These are phyloP conservation scores for Saururus chinensis DNA, from an alignment of 164 flowering plant genomes.

Conservation along the genomic window DNA sequence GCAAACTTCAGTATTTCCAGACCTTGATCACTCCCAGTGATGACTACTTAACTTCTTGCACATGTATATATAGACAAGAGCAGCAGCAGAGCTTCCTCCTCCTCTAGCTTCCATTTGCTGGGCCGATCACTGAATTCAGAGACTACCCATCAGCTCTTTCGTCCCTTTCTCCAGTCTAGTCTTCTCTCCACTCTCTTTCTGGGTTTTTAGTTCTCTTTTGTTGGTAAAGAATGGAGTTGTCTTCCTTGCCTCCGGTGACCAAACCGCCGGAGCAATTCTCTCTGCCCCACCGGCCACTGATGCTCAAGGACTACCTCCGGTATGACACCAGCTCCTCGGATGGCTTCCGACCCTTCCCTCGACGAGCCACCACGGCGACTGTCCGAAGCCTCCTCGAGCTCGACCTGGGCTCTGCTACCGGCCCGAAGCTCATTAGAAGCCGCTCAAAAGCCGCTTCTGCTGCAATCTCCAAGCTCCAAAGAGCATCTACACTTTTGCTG, in stretches of 20 bases:
- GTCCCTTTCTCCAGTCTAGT: background rate
- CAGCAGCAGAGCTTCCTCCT: background rate
- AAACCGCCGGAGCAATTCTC: background rate
- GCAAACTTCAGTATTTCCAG: background rate
- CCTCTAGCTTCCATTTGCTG: background rate
- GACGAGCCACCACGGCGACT: constrained; percentile 28
- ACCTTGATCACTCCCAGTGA: no score
- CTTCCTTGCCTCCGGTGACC: background rate
- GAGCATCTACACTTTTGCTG: constrained; percentile 40
- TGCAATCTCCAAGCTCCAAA: constrained; percentile 37
- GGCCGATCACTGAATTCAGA: no score
- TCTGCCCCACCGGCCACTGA: constrained; percentile 12
- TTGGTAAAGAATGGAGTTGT: background rate
- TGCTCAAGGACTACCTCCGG: constrained; percentile 56
- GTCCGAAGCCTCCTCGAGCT: constrained; percentile 32
- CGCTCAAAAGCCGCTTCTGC: constrained; percentile 19
- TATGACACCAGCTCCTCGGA: constrained; percentile 61
- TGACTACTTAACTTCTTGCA: background rate
- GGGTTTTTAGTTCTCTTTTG: background rate
- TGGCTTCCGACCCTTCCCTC: constrained; percentile 57
- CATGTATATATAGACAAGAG: background rate
- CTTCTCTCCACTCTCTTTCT: no score
- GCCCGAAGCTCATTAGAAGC: constrained; percentile 9
- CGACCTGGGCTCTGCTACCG: constrained; percentile 22
- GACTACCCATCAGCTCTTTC: no score